phyloP scores from a whole-genome alignment of 345 rosid species.

The Acer negundo region DNA sequence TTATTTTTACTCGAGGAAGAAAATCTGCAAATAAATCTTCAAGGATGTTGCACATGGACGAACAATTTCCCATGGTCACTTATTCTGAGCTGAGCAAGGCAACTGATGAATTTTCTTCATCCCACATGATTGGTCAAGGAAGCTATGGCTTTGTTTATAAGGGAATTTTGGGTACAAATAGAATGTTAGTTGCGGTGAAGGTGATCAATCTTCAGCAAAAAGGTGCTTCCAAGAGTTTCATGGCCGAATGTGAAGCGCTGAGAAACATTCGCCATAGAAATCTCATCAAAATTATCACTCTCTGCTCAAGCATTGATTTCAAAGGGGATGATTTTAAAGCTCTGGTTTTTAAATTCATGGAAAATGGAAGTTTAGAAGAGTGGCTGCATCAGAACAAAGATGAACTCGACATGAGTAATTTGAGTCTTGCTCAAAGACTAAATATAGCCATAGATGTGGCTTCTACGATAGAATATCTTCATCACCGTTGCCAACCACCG shows the following conservation, averaged over 20 bases:
- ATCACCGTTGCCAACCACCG: conserved; percentile 18
- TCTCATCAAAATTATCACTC: conserved; percentile 42
- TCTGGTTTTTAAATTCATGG: conserved; percentile 28
- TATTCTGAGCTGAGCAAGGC: neutral
- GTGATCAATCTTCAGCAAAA: conserved; percentile 37
- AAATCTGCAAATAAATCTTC: neutral
- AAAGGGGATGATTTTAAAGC: conserved; percentile 25
- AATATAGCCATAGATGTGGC: conserved; percentile 22
- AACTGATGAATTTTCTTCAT: neutral
- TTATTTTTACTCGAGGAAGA: no score
- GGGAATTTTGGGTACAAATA: conserved; percentile 21
- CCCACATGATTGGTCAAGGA: conserved; percentile 26
- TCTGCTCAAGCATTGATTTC: conserved; percentile 26
- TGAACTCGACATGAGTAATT: neutral
- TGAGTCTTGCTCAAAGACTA: conserved; percentile 25
- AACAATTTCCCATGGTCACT: neutral
- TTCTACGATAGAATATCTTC: conserved; percentile 28
- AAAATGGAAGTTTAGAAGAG: conserved; percentile 24
- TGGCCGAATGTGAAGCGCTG: conserved; percentile 48
- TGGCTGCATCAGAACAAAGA: conserved; percentile 19
- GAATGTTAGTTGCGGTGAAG: conserved; percentile 31
- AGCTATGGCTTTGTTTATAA: conserved; percentile 17
- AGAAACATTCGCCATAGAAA: conserved; percentile 40
- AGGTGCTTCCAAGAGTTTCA: conserved; percentile 47
- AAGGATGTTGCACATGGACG: neutral